These are phyloP conservation scores for Cryptomeria japonica DNA, from an alignment of 75 land plant species.

Conservation along the genomic window DNA sequence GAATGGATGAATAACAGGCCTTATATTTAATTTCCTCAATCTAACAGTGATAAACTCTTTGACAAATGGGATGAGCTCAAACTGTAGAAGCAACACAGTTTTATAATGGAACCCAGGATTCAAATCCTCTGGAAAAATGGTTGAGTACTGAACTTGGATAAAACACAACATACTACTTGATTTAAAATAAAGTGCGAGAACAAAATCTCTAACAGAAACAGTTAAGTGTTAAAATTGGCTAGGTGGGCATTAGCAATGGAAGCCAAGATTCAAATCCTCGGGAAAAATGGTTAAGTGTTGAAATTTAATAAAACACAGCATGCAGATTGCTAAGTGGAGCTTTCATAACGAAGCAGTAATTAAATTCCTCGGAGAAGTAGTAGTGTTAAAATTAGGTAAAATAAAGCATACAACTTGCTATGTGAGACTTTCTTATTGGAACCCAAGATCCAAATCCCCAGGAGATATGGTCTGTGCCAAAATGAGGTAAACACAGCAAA, in stretches of 20 bases:
- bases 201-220: too few relatives aligned
- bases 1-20: neutral
- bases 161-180: neutral
- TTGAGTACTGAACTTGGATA: neutral
- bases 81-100: neutral
- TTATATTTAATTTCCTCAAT: neutral
- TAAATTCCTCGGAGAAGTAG: neutral
- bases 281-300: neutral
- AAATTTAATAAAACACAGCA: neutral
- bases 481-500: neutral
- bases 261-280: neutral
- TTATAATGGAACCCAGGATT: too few relatives aligned
- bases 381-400: neutral
- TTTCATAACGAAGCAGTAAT: neutral
- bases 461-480: neutral
- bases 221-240: too few relatives aligned
- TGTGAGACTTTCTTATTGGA: neutral
- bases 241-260: neutral
- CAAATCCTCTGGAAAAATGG: neutral
- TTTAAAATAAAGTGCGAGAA: too few relatives aligned
- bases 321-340: too few relatives aligned
- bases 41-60: neutral
- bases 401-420: neutral
- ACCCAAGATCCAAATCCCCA: neutral
- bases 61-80: neutral